phyloP scores from a whole-genome alignment of 1,284 basidiomycete genomes.

The Pseudozyma sp. region DNA sequence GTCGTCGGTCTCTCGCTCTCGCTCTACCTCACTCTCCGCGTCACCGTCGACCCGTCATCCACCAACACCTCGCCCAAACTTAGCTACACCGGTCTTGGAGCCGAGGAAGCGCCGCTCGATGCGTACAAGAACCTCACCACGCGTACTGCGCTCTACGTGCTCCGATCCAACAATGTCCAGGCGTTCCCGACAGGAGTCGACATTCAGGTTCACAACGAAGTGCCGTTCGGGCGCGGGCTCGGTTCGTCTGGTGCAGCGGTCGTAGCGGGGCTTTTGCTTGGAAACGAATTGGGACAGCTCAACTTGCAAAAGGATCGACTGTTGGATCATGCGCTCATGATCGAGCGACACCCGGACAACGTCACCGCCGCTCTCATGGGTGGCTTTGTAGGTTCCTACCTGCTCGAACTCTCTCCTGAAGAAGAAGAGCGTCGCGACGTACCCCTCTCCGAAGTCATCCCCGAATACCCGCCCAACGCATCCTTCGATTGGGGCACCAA shows the following conservation, averaged over 20 bases:
- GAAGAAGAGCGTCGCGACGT: constrained; percentile 80
- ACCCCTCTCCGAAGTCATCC: constrained; percentile 93
- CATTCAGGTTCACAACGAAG: constrained; percentile 88
- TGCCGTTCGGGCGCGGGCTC: constrained; percentile 96
- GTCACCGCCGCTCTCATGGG: constrained; percentile 97
- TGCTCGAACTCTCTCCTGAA: constrained; percentile 78
- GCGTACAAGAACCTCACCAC: constrained; percentile 97
- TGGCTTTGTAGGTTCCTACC: constrained; percentile 97
- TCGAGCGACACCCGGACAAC: constrained; percentile 98
- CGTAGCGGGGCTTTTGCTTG: constrained; percentile 92
- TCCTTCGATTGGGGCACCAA: constrained; percentile 88
- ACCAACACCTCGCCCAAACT: constrained; percentile 73
- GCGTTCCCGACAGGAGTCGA: constrained; percentile 76
- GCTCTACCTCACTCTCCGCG: constrained; percentile 82
- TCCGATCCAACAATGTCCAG: constrained; percentile 82
- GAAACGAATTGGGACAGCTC: constrained; percentile 82
- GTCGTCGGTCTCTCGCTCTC: constrained; percentile 97
- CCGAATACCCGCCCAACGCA: constrained; percentile 93
- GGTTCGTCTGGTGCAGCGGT: constrained; percentile 98
- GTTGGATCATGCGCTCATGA: constrained; percentile 97
- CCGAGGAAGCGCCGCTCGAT: constrained; percentile 89
- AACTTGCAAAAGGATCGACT: constrained; percentile 78
- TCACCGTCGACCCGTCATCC: constrained; percentile 69
- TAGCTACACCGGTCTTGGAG: constrained; percentile 87
- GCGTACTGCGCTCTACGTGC: constrained; percentile 95